phyloP scores from a whole-genome alignment of 78 protist genomes.

The Chrysochromulina parva region DNA sequence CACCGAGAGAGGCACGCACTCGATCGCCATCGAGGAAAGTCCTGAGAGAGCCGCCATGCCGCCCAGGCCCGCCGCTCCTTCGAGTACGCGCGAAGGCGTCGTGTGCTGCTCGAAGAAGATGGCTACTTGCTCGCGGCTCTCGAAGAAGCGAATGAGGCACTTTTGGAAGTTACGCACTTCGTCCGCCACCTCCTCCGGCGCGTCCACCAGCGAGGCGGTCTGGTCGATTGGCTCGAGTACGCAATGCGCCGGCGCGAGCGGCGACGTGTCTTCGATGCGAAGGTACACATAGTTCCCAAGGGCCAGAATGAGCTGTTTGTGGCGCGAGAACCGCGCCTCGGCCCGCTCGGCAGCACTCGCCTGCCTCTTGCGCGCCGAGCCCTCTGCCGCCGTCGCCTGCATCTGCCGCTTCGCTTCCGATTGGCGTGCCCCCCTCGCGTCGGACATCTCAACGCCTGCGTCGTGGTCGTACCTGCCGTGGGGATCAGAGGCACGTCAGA shows the following conservation, averaged over 20 bases:
- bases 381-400: neutral
- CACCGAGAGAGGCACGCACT: slow-evolving; percentile 51
- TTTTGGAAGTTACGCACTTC: slow-evolving; percentile 60
- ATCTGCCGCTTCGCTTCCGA: neutral
- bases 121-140: slow-evolving; percentile 4
- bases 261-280: neutral
- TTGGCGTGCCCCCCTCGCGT: neutral
- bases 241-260: slow-evolving; percentile 47
- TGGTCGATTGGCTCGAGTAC: slow-evolving; percentile 62
- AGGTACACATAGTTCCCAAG: neutral
- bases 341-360: neutral
- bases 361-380: neutral
- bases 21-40: slow-evolving; percentile 52
- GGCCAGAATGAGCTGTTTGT: neutral
- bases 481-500: too few relatives aligned
- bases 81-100: too few relatives aligned
- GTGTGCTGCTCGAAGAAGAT: slow-evolving; percentile 65
- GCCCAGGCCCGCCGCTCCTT: too few relatives aligned
- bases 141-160: slow-evolving; percentile 61
- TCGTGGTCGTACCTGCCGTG: too few relatives aligned
- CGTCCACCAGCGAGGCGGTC: neutral
- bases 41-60: too few relatives aligned
- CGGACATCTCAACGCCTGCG: neutral
- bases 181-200: slow-evolving; percentile 57
- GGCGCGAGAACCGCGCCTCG: neutral